Evolutionary conservation across 75 land plant genomes (phyloP), one percentile per base, ranked within the genome.

Genomic region (Azolla pinnata): DNA sequence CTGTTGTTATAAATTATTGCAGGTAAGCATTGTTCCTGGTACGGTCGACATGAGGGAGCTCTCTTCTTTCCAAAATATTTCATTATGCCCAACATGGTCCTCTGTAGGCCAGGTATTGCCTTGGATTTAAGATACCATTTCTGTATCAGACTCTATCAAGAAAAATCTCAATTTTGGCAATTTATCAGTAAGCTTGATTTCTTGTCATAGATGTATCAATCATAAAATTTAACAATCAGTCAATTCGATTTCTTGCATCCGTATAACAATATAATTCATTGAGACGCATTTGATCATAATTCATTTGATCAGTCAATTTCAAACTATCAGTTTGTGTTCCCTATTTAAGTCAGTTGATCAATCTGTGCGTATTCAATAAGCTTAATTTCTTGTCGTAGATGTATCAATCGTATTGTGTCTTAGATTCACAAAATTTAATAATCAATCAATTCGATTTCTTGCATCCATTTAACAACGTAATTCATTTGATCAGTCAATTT

Each of bases 61-160:
- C 86, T 76, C 81, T 79, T 83, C 86, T 72, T 72, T 53, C 61
- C 86, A 73, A 83, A 79, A 55, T 42, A 47, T 53, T 56, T 44
- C 60, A 40, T 56, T 58, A 48, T 44, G 57, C n/a, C 52, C 29
- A 29, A 30, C 51, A 12, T 47, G 60, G 68, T 57, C 60, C 45
- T 16, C 67, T 21, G 42, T 55, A 38, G 46, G 55, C 2, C 44
- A 66, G 68, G 68, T 66, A 17, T n/a, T n/a, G n/a, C n/a, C n/a
- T n/a, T n/a, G n/a, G n/a, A n/a, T n/a, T n/a, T n/a, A n/a, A n/a
- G n/a, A n/a, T n/a, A n/a, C n/a, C n/a, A n/a, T n/a, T n/a, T n/a
- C n/a, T n/a, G n/a, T n/a, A n/a, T n/a, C n/a, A n/a, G n/a, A n/a
- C n/a, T n/a, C n/a, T n/a, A n/a, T n/a, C n/a, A 38, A 14, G 42